Percentiles rank a stretch among this genome's conserved stretches.
These are phyloP conservation scores for Lachancea sp. DNA, from an alignment of 805 yeast genomes.

Conservation along the genomic window DNA sequence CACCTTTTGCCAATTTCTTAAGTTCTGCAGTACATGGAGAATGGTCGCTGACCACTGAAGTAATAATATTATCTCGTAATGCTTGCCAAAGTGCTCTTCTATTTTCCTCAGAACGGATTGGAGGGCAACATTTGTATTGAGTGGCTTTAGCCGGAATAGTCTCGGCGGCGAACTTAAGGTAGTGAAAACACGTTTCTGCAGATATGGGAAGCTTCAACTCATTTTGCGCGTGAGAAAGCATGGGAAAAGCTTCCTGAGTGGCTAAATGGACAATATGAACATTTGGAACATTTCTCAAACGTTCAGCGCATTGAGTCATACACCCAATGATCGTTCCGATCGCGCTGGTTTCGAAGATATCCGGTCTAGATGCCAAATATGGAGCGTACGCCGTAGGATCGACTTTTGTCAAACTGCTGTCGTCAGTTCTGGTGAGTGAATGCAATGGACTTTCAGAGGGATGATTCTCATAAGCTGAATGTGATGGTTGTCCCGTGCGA, in stretches of 20 bases:
- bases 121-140: conserved; percentile 91
- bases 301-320: conserved; percentile 35
- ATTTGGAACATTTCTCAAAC: conserved; percentile 46
- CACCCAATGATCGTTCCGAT: conserved; percentile 64
- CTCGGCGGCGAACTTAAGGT: conserved; percentile 72
- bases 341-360: conserved; percentile 79
- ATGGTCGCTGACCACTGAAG: conserved; percentile 90
- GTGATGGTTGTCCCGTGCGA: conserved; percentile 40
- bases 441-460: conserved; percentile 34
- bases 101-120: conserved; percentile 73
- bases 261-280: conserved; percentile 90
- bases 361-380: conserved; percentile 82
- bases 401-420: conserved; percentile 37
- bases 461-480: conserved; percentile 27
- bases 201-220: conserved; percentile 53
- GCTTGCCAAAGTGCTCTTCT: conserved; percentile 75
- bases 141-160: conserved; percentile 71
- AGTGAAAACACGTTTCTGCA: conserved; percentile 94
- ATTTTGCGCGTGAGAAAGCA: conserved; percentile 57
- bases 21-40: conserved; percentile 93
- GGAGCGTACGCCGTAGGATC: conserved; percentile 65
- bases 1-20: conserved; percentile 75
- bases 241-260: conserved; percentile 74
- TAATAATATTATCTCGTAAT: conserved; percentile 53
- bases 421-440: conserved; percentile 37